Evolutionary conservation across 331 rosid species (phyloP).

Genomic region (Pyracantha coccinea): DNA sequence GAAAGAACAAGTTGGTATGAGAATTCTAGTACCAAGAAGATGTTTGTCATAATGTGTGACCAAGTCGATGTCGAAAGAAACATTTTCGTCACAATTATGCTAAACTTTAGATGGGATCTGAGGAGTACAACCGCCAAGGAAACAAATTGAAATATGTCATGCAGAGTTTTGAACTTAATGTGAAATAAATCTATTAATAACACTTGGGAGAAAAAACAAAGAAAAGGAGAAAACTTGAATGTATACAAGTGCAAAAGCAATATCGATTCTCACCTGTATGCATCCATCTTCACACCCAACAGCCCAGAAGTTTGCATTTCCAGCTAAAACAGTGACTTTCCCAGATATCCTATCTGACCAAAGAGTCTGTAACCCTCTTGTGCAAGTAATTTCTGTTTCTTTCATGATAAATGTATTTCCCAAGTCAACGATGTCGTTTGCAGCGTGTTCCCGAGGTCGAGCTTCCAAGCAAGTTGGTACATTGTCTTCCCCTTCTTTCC

Average conservation of each 20-base stretch:
- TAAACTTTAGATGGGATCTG: background rate
- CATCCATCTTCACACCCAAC: conserved; percentile 99
- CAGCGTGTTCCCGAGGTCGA: conserved; percentile 68
- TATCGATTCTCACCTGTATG: conserved; percentile 52
- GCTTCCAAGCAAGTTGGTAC: conserved; percentile 83
- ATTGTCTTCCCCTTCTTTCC: conserved; percentile 63
- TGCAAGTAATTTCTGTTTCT: conserved; percentile 85
- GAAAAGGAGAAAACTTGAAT: background rate
- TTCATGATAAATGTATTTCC: conserved; percentile 65
- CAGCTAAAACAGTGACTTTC: conserved; percentile 92
- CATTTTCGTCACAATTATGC: background rate
- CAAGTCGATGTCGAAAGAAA: background rate
- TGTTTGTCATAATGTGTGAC: background rate
- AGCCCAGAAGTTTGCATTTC: conserved; percentile 91
- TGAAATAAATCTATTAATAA: background rate
- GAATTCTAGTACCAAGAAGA: background rate
- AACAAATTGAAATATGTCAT: background rate
- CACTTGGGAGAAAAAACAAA: background rate
- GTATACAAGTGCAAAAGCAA: background rate
- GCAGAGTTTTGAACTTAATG: background rate
- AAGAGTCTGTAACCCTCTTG: conserved; percentile 50
- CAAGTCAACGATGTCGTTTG: conserved; percentile 60
- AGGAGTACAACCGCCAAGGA: background rate
- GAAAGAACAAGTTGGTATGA: background rate
- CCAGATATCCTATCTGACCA: conserved; percentile 96